These are phyloP conservation scores for Camelina hispida DNA, from an alignment of 345 rosid species.

Conservation along the genomic window DNA sequence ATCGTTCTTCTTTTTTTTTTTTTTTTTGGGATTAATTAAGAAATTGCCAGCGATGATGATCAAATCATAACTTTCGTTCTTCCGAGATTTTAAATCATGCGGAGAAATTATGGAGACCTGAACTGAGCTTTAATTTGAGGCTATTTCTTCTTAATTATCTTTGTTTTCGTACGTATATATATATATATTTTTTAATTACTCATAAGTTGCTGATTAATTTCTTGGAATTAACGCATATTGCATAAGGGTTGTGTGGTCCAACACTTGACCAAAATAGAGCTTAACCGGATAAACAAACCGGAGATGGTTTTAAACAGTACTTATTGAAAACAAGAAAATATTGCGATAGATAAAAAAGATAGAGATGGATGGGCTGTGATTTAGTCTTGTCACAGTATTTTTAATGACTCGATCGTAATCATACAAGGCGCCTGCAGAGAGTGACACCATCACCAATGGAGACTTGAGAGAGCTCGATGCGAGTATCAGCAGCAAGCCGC, in stretches of 20 bases:
- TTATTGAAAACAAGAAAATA: no score
- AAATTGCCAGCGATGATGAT: slow-evolving; percentile 42
- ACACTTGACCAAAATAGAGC: no score
- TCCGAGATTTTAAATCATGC: slow-evolving; percentile 35
- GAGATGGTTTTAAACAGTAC: no score
- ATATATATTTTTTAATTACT: no score
- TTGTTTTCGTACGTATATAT: no score
- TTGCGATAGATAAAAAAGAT: no score
- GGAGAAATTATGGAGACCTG: slow-evolving; percentile 46
- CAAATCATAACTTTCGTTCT: slow-evolving; percentile 48
- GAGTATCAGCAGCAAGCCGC: slow-evolving; percentile 56
- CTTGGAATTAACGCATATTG: no score
- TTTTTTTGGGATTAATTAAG: background rate
- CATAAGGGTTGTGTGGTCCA: no score
- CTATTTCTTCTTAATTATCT: background rate
- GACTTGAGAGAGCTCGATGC: slow-evolving; percentile 58
- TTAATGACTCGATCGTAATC: slow-evolving; percentile 14
- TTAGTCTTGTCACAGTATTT: background rate
- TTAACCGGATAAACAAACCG: no score
- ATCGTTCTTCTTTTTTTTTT: background rate
- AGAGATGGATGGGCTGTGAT: no score
- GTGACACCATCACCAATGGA: slow-evolving; percentile 76
- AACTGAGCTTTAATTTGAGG: slow-evolving; percentile 34
- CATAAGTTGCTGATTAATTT: no score
- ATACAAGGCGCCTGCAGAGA: slow-evolving; percentile 55